These are phyloP conservation scores for Thalassiosira mediterranea DNA, from an alignment of 352 stramenopile genomes.

Conservation along the genomic window DNA sequence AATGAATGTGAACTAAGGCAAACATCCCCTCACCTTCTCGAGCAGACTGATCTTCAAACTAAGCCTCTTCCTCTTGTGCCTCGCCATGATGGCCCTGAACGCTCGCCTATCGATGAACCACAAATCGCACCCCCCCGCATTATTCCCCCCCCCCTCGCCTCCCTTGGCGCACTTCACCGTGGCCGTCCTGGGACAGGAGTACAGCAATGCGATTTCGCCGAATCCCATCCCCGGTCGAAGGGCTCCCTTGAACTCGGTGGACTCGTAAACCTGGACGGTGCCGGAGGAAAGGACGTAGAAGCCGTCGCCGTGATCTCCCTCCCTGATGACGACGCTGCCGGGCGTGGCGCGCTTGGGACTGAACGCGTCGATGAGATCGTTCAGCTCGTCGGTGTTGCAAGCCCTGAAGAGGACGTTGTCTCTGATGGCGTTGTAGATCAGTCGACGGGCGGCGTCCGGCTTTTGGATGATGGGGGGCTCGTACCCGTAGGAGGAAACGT, in stretches of 20 bases:
- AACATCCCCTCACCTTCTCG: conserved; percentile 35
- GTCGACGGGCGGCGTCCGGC: conserved; percentile 34
- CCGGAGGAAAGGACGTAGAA: conserved; percentile 73
- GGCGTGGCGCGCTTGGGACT: conserved; percentile 46
- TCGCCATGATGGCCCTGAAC: conserved; percentile 66
- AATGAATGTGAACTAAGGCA: too few species aligned
- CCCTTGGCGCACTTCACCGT: conserved; percentile 88
- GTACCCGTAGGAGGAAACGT: background rate
- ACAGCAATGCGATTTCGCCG: conserved; percentile 93
- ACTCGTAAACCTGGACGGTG: conserved; percentile 55
- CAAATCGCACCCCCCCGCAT: conserved; percentile 87
- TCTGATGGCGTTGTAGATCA: conserved; percentile 59
- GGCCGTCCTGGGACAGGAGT: conserved; percentile 91
- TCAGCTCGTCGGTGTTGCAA: conserved; percentile 51
- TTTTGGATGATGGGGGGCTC: conserved; percentile 45
- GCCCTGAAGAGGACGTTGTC: conserved; percentile 57
- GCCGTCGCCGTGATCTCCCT: conserved; percentile 58
- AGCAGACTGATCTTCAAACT: conserved; percentile 58
- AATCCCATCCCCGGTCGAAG: conserved; percentile 77
- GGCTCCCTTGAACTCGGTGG: conserved; percentile 36
- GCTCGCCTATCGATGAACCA: conserved; percentile 89
- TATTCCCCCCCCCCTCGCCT: too few species aligned
- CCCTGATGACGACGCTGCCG: conserved; percentile 53
- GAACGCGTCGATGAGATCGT: conserved; percentile 62
- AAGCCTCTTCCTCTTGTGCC: conserved; percentile 53